Conservation (phyloP, 345 rosid genomes). For the Linum lewisii region DNA sequence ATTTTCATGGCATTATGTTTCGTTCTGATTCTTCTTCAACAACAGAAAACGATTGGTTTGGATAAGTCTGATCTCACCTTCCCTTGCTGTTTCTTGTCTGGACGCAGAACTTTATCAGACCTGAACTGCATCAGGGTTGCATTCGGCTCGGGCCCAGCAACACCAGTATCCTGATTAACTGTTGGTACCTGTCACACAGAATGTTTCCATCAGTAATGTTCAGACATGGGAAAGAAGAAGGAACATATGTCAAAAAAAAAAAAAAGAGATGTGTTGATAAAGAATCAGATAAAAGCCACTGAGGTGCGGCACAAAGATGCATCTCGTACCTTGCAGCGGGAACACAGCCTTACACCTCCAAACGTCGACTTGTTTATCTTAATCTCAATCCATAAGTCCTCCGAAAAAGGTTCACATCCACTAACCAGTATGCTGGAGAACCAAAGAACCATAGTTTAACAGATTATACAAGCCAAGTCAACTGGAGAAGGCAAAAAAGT, state of each 20-base stretch:
- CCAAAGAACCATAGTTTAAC: conserved; percentile 1
- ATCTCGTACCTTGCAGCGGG: conserved; percentile 70
- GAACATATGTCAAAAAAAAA: not conserved
- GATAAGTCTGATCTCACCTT: conserved; percentile 33
- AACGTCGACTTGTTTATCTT: conserved; percentile 42
- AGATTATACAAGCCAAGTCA: not conserved
- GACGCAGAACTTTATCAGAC: conserved; percentile 61
- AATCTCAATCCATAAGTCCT: conserved; percentile 78
- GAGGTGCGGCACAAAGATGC: no score
- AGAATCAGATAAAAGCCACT: no score
- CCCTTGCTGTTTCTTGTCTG: conserved; percentile 52
- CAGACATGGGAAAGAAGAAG: not conserved
- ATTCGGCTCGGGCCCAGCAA: conserved; percentile 52
- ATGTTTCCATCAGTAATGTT: not conserved
- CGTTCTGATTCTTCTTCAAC: not conserved
- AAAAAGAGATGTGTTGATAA: not conserved
- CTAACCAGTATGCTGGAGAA: conserved; percentile 58
- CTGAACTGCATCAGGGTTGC: conserved; percentile 50
- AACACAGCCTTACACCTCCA: conserved; percentile 57
- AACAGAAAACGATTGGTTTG: not conserved
- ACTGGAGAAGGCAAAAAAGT: not conserved
- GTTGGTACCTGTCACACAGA: conserved; percentile 45
- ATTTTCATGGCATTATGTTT: not conserved
- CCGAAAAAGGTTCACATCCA: conserved; percentile 79
- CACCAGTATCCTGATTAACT: conserved; percentile 57